Evolutionary conservation across 441 rosid species (phyloP), one percentile per base, ranked within the genome.

Genomic region (Syzygium syzygioides): DNA sequence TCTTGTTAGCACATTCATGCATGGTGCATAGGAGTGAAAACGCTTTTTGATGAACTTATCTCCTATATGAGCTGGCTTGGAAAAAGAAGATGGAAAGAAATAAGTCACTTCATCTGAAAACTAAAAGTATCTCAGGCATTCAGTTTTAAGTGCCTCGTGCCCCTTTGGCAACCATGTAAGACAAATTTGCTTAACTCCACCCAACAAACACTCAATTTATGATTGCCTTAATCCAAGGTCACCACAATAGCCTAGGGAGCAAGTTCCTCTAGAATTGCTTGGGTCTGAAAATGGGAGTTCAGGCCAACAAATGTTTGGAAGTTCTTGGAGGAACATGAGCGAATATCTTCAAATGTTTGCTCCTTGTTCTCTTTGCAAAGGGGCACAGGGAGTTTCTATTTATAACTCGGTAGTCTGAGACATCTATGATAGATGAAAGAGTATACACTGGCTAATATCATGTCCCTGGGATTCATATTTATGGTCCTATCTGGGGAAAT

Each of bases 1-100:
- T 20, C 50, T 71, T 37, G 28, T 71, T 13, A 37, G 80, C 28
- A 0, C 0, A 71, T 71, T 34, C 80, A 26, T 7, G 25, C 50
- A 37, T 0, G 0, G 50, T 10, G 80, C 28, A 71, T 71, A 71
- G 52, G 80, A 37, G n/a, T 71, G 79, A 68, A 68, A 68, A 68
- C 2, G 0, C 14, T 34, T 19, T 34, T 0, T 68, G 79, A 26
- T 34, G 26, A 32, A 68, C 48, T 68, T 34, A 0, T 68, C 18
- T 64, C 8, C 37, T 64, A 1, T 10, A 64, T 64, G 76, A 64
- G 37, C 76, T 64, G 15, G 76, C 76, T 30, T 15, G 8, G 23
- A 64, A 0, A 62, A 64, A 64, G 76, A 64, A 64, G 76, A 64
- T 64, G 37, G 37, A 64, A 64, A 30, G 76, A 64, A 64, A 64